Percentiles rank a stretch among this genome's conserved stretches.
These are phyloP conservation scores for Calonectria leucothoes DNA, from an alignment of 2,329 filamentous ascomycete species.

Conservation along the genomic window DNA sequence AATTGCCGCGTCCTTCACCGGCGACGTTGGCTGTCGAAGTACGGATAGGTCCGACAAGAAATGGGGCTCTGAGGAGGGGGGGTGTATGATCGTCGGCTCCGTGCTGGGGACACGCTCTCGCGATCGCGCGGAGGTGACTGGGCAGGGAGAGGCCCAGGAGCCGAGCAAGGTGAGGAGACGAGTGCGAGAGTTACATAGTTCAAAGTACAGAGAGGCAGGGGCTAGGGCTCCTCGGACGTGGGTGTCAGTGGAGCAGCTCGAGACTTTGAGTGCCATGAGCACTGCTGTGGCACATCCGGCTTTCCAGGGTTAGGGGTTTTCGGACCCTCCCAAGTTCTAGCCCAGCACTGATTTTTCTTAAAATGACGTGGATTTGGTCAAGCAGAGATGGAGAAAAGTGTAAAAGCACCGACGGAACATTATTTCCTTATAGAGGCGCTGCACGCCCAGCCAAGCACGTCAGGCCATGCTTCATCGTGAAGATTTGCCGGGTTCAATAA, in stretches of 20 bases:
- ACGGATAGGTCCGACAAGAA: slow-evolving; percentile 1
- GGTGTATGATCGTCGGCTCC: slow-evolving; percentile 17
- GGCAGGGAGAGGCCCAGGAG: slow-evolving; percentile 1
- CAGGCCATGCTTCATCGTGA: not conserved
- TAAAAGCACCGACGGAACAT: not conserved
- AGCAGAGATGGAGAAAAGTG: not conserved
- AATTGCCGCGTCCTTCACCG: slow-evolving; percentile 10
- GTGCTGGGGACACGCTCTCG: slow-evolving; percentile 5
- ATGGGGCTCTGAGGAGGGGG: slow-evolving; percentile 12
- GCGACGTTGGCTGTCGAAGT: not conserved
- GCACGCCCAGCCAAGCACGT: not conserved
- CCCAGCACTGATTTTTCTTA: not conserved
- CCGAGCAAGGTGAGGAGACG: not conserved
- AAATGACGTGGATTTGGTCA: not conserved
- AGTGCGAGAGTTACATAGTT: not conserved
- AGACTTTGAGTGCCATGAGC: slow-evolving; percentile 8
- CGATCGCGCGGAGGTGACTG: slow-evolving; percentile 15
- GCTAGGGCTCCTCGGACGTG: not conserved
- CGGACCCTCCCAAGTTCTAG: slow-evolving; percentile 4
- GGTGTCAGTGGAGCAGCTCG: slow-evolving; percentile 6
- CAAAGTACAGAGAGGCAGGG: not conserved
- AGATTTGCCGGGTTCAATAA: not conserved
- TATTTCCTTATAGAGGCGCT: not conserved
- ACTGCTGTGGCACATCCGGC: slow-evolving; percentile 8
- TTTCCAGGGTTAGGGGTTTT: slow-evolving; percentile 14